phyloP scores from a whole-genome alignment of 306 rosid species.

The Quercus alba region DNA sequence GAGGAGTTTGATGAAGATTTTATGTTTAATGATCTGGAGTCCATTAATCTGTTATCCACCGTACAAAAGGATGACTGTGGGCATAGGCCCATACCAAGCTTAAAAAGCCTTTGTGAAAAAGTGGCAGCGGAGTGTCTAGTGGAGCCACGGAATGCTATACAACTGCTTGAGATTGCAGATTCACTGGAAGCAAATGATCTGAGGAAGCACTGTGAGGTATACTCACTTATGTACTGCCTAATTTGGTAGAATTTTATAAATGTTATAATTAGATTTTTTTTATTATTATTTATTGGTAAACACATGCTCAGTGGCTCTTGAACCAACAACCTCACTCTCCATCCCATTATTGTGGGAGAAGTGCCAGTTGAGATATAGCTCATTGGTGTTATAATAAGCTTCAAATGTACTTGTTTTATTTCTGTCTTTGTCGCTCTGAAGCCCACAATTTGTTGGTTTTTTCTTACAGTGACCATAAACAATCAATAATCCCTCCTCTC shows the following conservation, averaged over 20 bases:
- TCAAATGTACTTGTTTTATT: background rate
- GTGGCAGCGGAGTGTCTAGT: slow-evolving; percentile 81
- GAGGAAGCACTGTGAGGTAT: slow-evolving; percentile 87
- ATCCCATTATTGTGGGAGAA: no score
- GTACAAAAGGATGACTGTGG: slow-evolving; percentile 35
- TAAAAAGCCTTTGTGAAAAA: slow-evolving; percentile 85
- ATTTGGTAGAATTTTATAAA: background rate
- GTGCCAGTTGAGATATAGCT: no score
- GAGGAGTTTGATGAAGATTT: slow-evolving; percentile 68
- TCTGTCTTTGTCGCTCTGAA: no score
- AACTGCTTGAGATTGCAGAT: slow-evolving; percentile 86
- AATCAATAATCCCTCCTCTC: background rate
- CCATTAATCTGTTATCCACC: slow-evolving; percentile 22
- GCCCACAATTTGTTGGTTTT: background rate
- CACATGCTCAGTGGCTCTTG: no score
- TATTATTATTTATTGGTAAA: no score
- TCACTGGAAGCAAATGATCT: slow-evolving; percentile 77
- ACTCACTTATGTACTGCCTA: background rate
- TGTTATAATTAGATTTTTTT: background rate
- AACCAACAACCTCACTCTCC: no score
- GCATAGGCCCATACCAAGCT: slow-evolving; percentile 54
- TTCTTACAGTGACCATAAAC: background rate
- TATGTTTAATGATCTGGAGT: slow-evolving; percentile 55
- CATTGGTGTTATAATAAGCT: background rate
- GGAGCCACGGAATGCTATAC: slow-evolving; percentile 92